Base-by-base conservation (phyloP, 257 asterid genomes). In the Catharanthus roseus region DNA sequence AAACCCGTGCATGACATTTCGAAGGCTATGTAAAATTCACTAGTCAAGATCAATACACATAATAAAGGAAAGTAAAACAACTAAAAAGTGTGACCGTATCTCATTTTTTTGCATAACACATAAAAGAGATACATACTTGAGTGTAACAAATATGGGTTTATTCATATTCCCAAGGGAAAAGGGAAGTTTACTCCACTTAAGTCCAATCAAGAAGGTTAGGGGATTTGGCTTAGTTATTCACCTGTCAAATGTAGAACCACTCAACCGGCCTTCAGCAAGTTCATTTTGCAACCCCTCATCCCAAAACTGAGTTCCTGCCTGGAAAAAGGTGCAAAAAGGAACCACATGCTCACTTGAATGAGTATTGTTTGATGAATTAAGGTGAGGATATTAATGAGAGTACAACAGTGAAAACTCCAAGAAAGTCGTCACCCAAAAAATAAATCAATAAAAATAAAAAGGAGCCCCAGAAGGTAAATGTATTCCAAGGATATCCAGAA, bases 251-350 rank as follows among this genome's bases (percentile, higher is more conserved):
- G 97, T 87, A 24, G 95, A 84, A 66, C 96, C 88, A 80, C 96
- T 93, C 74, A 93, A 75, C 72, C 84, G 92, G 81, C 96, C 98
- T 85, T 89, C 88, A 67, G 91, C 85, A 63, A 91, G 97, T 82
- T 93, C 98, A 47, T 81, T 88, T 75, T 93, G 92, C 75, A 93
- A 87, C 75, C 86, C 87, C 78, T 91, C 98, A 77, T 93, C 97
- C 97, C 97, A 91, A 83, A 93, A 93, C 78, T 93, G 98, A 64
- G 98, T 93, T 76, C 98, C 98, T 47, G 96, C 97, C 97, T 90
- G 89, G 83, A 85, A 81, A 24, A 36, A 39, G 78, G 70, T 57
- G 33, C 34, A 26, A 50, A 72, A n/a, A 16, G 47, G 57, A n/a
- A 28, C 13, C 18, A 16, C 18, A 42, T 18, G 33, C 45, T 36